A percentile compares a stretch with the other conserved stretches of the same genome.
phyloP scores from a whole-genome alignment of 805 yeast genomes.

The Ogataea allantospora region DNA sequence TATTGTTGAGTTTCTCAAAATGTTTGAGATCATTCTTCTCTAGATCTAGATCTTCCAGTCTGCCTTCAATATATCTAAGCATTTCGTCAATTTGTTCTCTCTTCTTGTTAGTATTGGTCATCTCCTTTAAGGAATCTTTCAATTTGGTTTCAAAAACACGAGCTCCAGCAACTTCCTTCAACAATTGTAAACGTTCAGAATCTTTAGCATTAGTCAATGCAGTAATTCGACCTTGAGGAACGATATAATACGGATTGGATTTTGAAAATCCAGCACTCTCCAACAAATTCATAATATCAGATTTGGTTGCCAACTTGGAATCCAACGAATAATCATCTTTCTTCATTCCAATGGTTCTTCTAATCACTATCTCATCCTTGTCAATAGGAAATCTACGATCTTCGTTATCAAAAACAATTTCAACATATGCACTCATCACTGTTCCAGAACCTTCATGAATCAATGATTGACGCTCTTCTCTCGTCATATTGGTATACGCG shows the following conservation, averaged over 20 bases:
- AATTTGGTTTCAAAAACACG: conserved; percentile 81
- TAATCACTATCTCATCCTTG: conserved; percentile 64
- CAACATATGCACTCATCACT: conserved; percentile 90
- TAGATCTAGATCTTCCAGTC: conserved; percentile 73
- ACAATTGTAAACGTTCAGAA: conserved; percentile 67
- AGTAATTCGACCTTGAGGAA: conserved; percentile 93
- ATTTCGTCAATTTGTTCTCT: conserved; percentile 73
- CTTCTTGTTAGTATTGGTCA: conserved; percentile 68
- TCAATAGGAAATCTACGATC: conserved; percentile 73
- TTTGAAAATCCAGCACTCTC: conserved; percentile 92
- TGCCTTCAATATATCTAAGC: conserved; percentile 62
- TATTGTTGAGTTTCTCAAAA: conserved; percentile 64
- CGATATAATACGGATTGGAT: conserved; percentile 91
- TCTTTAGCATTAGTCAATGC: conserved; percentile 87
- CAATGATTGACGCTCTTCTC: conserved; percentile 83
- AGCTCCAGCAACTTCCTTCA: conserved; percentile 95
- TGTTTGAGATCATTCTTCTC: conserved; percentile 75
- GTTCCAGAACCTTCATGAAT: conserved; percentile 91
- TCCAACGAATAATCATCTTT: conserved; percentile 89
- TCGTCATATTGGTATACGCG: conserved; percentile 77
- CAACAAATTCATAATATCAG: conserved; percentile 75
- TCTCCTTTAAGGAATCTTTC: conserved; percentile 74
- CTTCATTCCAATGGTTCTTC: conserved; percentile 91
- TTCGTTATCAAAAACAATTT: conserved; percentile 77
- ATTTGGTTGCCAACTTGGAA: conserved; percentile 71